These are phyloP conservation scores for Backusella macrospora DNA, from an alignment of 192 early-diverging fungal species.

Conservation along the genomic window DNA sequence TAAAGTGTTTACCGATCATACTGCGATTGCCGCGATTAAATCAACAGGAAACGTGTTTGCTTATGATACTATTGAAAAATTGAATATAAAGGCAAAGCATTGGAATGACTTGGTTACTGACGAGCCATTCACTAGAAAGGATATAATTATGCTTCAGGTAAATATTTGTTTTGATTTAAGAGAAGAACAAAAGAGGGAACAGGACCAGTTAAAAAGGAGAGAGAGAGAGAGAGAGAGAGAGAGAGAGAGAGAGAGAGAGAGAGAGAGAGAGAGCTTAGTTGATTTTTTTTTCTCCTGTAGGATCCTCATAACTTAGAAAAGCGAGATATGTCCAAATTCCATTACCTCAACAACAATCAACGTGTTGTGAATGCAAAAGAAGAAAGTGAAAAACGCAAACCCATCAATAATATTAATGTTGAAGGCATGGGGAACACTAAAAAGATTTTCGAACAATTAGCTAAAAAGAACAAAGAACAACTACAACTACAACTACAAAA, in stretches of 20 bases:
- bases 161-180: background rate
- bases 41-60: conserved; percentile 88
- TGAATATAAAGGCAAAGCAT: conserved; percentile 83
- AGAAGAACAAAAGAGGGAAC: no score
- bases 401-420: conserved; percentile 65
- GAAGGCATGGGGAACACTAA: conserved; percentile 61
- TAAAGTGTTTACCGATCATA: conserved; percentile 80
- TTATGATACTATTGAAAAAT: conserved; percentile 81
- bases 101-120: conserved; percentile 90
- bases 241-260: no score
- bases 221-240: background rate
- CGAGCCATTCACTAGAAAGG: conserved; percentile 81
- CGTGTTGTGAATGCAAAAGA: conserved; percentile 56
- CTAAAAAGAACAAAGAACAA: conserved; percentile 37
- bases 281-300: conserved; percentile 40
- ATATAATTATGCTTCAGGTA: conserved; percentile 88
- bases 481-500: conserved; percentile 1
- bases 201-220: no score
- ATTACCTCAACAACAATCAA: conserved; percentile 74
- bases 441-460: conserved; percentile 59
- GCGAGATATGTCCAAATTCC: conserved; percentile 71
- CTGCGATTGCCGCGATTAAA: conserved; percentile 85
- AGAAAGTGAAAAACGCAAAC: conserved; percentile 50
- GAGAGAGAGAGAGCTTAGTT: no score
- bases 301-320: conserved; percentile 78